Base-by-base conservation (phyloP, 768 basidiomycete genomes). In the Dentipellis sp. region DNA sequence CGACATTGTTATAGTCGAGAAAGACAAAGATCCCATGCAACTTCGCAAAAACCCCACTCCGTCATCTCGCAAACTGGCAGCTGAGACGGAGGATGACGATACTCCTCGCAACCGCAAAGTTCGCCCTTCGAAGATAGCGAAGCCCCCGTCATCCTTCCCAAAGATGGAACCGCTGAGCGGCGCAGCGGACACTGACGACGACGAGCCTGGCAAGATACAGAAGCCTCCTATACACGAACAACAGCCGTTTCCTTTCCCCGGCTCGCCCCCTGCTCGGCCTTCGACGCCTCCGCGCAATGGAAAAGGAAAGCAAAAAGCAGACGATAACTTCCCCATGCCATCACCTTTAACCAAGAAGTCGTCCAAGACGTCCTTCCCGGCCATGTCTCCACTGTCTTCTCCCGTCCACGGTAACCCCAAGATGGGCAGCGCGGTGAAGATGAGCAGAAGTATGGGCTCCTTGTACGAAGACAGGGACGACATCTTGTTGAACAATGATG, bases 331-430 rank as follows among this genome's bases (percentile, higher is more conserved):
- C 52, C 21, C n/a, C 36, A 11, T 53, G 17, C 9, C 38, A 19
- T 45, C 38, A 16, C 52, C 39, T 8, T n/a, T 54, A 2, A 4
- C 53, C 19, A 4, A 23, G 17, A 52, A 55, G 34, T 11, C 35
- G 17, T 52, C 54, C 4, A 40, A 49, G 19, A 16, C 46, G 12
- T 21, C n/a, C 53, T 56, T 57, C 48, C 61, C 61, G 4, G 17
- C 55, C 14, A 48, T 45, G 52, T 62, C 61, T 23, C 56, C 59
- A 6, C 34, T 60, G 14, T 60, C 61, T n/a, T 62, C 61, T 16
- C 59, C 61, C 4, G 54, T 22, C 2, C 38, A 38, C 22, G 39
- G 17, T 29, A 29, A 29, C 29, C 29, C 29, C 29, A 29, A 29
- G 29, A 29, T 29, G 29, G 29, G 29, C 29, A 29, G 29, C 29